phyloP scores from a whole-genome alignment of 192 early-diverging fungal genomes.

The Umbelopsis sp. region DNA sequence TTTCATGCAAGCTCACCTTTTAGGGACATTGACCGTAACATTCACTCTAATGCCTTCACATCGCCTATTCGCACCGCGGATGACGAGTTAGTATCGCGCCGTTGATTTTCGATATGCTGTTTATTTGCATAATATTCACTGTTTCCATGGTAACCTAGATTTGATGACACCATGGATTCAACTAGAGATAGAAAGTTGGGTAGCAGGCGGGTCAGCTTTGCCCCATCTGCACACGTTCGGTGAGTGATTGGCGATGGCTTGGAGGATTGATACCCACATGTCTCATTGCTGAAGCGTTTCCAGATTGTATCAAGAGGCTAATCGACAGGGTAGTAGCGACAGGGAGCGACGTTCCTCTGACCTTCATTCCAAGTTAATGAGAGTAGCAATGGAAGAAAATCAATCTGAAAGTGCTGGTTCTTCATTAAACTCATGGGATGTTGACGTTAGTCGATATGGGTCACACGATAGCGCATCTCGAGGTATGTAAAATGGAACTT shows the following conservation, averaged over 20 bases:
- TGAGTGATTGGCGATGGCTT: neutral
- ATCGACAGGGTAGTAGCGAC: neutral
- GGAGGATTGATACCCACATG: neutral
- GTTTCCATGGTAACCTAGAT: neutral
- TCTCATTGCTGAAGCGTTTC: neutral
- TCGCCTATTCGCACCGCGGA: neutral
- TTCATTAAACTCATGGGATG: constrained; percentile 5
- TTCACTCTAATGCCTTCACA: constrained; percentile 13
- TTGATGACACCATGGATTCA: neutral
- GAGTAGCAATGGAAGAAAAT: constrained; percentile 10
- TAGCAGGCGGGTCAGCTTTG: constrained; percentile 6
- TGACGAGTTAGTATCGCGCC: neutral
- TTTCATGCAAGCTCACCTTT: constrained; percentile 18
- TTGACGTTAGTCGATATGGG: constrained; percentile 1
- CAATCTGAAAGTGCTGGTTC: constrained; percentile 15
- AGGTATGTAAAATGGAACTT: neutral
- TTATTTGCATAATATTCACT: neutral
- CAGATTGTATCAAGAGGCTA: constrained; percentile 7
- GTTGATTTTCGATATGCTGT: neutral
- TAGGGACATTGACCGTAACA: constrained; percentile 5
- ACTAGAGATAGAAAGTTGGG: constrained; percentile 2
- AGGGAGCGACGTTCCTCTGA: neutral
- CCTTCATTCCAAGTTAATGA: constrained; percentile 1
- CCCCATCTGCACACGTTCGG: constrained; percentile 16
- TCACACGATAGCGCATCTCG: neutral